Evolutionary conservation across 495 filamentous ascomycete species (phyloP).

Genomic region (Daldinia vernicosa): DNA sequence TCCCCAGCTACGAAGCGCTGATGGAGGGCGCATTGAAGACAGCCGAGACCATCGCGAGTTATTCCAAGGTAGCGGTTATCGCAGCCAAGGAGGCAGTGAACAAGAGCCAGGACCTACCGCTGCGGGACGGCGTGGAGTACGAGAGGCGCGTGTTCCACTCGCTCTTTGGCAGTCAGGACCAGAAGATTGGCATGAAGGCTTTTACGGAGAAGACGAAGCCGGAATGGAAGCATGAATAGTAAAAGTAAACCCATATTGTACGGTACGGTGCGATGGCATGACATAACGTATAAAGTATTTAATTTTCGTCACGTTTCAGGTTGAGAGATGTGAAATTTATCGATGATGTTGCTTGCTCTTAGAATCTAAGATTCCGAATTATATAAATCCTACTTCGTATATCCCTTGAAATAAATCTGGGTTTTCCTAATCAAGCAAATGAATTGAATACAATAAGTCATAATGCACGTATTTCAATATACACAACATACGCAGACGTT

Average conservation of each 20-base stretch:
- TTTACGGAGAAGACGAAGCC: slow-evolving; percentile 95
- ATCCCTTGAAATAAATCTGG: not conserved
- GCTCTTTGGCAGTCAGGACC: slow-evolving; percentile 91
- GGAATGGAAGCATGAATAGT: slow-evolving; percentile 85
- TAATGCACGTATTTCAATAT: not conserved
- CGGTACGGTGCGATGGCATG: not conserved
- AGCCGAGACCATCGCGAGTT: slow-evolving; percentile 86
- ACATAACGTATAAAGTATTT: not conserved
- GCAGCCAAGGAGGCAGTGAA: slow-evolving; percentile 98
- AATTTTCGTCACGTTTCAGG: not conserved
- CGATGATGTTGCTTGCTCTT: not conserved
- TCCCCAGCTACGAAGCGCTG: slow-evolving; percentile 82
- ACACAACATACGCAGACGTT: not conserved
- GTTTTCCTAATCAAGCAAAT: not conserved
- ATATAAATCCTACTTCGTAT: not conserved
- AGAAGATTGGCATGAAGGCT: slow-evolving; percentile 97
- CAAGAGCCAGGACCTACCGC: slow-evolving; percentile 87
- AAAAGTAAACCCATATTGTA: not conserved
- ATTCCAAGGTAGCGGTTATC: slow-evolving; percentile 80
- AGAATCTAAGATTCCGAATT: not conserved
- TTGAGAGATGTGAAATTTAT: not conserved
- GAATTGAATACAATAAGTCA: too few species aligned
- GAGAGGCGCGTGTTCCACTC: slow-evolving; percentile 92
- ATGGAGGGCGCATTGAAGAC: slow-evolving; percentile 80
- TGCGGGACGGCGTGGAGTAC: slow-evolving; percentile 92